Percentiles rank a stretch among this genome's conserved stretches.
phyloP scores from a whole-genome alignment of 768 basidiomycete species.

The Nidularia pulvinata region DNA sequence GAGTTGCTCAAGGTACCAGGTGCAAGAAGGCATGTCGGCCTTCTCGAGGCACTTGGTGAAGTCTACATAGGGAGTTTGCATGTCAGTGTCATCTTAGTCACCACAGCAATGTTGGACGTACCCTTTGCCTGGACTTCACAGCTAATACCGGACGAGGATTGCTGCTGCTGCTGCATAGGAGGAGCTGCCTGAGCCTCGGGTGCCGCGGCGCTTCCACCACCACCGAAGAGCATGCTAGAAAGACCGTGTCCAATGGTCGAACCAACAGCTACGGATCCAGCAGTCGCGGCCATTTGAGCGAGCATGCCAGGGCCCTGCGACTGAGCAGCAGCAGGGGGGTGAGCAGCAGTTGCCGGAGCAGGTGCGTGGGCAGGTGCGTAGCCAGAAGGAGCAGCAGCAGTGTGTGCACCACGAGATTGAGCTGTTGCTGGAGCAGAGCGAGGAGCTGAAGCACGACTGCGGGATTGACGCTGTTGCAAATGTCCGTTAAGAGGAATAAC shows the following conservation, averaged over 20 bases:
- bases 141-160: slow-evolving; percentile 39
- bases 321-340: slow-evolving; percentile 36
- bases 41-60: slow-evolving; percentile 87
- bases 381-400: slow-evolving; percentile 19
- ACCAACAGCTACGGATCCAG: slow-evolving; percentile 87
- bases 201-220: slow-evolving; percentile 43
- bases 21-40: slow-evolving; percentile 76
- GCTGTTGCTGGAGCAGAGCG: slow-evolving; percentile 39
- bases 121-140: slow-evolving; percentile 88
- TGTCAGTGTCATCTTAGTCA: neutral
- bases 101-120: slow-evolving; percentile 17
- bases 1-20: slow-evolving; percentile 87
- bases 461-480: slow-evolving; percentile 66
- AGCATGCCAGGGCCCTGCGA: slow-evolving; percentile 70
- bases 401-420: slow-evolving; percentile 45
- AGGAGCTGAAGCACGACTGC: slow-evolving; percentile 65
- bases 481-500: slow-evolving; percentile 1
- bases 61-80: slow-evolving; percentile 34
- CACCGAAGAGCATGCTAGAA: slow-evolving; percentile 88
- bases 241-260: slow-evolving; percentile 91
- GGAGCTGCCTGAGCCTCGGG: slow-evolving; percentile 45
- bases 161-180: slow-evolving; percentile 46
- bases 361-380: slow-evolving; percentile 39
- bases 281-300: slow-evolving; percentile 87
- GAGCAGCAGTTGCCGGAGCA: slow-evolving; percentile 36